phyloP scores from a whole-genome alignment of 2,329 filamentous ascomycete genomes.

The Cordyceps militaris region DNA sequence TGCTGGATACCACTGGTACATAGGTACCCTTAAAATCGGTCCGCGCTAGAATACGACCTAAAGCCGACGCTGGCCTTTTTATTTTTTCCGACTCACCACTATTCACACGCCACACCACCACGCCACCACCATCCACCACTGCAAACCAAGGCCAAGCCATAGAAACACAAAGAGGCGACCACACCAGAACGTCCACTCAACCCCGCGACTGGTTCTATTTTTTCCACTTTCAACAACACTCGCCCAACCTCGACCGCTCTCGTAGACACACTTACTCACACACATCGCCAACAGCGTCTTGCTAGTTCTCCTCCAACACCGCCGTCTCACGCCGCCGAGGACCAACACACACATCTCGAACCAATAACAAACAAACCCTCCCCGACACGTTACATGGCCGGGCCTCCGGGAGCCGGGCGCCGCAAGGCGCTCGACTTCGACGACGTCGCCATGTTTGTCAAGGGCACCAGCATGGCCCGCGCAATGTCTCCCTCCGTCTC shows the following conservation, averaged over 20 bases:
- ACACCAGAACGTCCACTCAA: neutral
- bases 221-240: neutral
- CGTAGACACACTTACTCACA: neutral
- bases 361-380: neutral
- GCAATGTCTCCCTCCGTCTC: conserved; percentile 30
- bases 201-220: neutral
- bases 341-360: neutral
- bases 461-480: conserved; percentile 30
- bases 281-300: neutral
- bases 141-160: neutral
- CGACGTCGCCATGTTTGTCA: conserved; percentile 28
- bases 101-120: neutral
- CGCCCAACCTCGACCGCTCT: neutral
- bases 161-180: neutral
- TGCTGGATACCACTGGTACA: too few species aligned
- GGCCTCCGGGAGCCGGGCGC: conserved; percentile 21
- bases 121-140: neutral
- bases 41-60: neutral
- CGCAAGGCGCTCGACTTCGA: conserved; percentile 30
- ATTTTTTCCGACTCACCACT: neutral
- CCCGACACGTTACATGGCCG: conserved; percentile 25
- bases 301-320: neutral
- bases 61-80: conserved; percentile 10
- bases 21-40: neutral
- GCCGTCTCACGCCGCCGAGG: neutral